Evolutionary conservation across 1,284 basidiomycete species (phyloP).

Genomic region (Vanrija sp.): DNA sequence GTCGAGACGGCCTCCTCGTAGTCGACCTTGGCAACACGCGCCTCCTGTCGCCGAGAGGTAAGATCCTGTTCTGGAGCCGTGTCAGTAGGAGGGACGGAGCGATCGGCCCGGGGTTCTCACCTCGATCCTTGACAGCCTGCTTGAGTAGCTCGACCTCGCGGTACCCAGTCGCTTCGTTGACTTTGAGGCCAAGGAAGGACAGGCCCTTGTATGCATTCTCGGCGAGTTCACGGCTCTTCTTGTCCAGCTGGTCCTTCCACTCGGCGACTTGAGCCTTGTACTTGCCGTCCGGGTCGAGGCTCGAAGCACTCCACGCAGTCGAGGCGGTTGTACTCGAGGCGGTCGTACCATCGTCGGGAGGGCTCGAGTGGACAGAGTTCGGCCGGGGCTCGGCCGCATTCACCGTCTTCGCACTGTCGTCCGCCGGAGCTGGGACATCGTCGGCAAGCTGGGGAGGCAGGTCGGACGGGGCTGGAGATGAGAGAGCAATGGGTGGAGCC

Average conservation of each 20-base stretch:
- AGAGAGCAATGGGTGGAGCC: too few relatives aligned
- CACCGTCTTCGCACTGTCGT: too few relatives aligned
- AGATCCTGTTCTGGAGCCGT: constrained; percentile 34
- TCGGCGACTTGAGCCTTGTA: constrained; percentile 2
- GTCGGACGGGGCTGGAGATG: too few relatives aligned
- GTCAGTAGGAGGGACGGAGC: neutral
- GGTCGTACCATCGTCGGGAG: neutral
- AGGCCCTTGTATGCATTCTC: constrained; percentile 53
- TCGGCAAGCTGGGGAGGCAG: too few relatives aligned
- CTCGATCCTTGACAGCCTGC: constrained; percentile 23
- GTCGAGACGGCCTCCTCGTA: constrained; percentile 69
- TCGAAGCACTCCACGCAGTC: too few relatives aligned
- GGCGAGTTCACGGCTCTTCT: constrained; percentile 11
- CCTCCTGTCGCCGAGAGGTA: constrained; percentile 55
- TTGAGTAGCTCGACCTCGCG: constrained; percentile 82
- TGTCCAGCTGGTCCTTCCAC: neutral
- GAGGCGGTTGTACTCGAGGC: neutral
- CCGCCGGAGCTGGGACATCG: too few relatives aligned
- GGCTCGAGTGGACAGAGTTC: neutral
- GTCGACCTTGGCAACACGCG: constrained; percentile 66
- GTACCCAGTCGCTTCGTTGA: constrained; percentile 85
- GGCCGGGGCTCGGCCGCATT: too few relatives aligned
- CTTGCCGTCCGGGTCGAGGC: constrained; percentile 3
- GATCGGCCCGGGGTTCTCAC: neutral
- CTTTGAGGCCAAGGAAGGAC: constrained; percentile 65